Conservation (phyloP, 2,329 filamentous ascomycete genomes). For the Cadophora sp. region DNA sequence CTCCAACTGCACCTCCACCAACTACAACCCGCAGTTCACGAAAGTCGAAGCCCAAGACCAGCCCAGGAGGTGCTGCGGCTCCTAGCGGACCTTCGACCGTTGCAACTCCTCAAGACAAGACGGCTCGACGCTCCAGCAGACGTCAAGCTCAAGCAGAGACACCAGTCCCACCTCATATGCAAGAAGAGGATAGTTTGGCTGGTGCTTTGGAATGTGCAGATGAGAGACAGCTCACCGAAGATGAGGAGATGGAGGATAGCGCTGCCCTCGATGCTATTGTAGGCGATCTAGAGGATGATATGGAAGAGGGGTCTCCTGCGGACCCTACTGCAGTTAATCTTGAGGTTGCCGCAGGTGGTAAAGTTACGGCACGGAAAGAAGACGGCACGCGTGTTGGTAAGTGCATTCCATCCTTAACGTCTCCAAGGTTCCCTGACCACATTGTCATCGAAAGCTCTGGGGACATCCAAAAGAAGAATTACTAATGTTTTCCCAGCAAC, state of each 20-base stretch:
- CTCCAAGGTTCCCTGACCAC: background rate
- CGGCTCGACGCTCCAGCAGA: conserved; percentile 67
- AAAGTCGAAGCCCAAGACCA: conserved; percentile 53
- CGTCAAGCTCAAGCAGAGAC: conserved; percentile 62
- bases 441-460: background rate
- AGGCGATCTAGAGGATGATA: conserved; percentile 87
- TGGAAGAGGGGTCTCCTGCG: conserved; percentile 74
- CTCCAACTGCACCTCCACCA: conserved; percentile 48
- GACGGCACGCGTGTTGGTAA: conserved; percentile 78
- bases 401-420: background rate
- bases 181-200: conserved; percentile 66
- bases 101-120: conserved; percentile 62
- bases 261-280: conserved; percentile 83
- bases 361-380: conserved; percentile 89
- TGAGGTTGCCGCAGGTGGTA: conserved; percentile 85
- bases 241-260: conserved; percentile 70
- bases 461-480: background rate
- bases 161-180: conserved; percentile 57
- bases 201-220: conserved; percentile 90
- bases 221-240: conserved; percentile 81
- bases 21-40: conserved; percentile 44
- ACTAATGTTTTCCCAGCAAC: conserved; percentile 57
- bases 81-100: conserved; percentile 50
- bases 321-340: conserved; percentile 90
- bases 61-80: conserved; percentile 50